Evolutionary conservation across 805 yeast species (phyloP).

Genomic region (Nakazawaea sp.): DNA sequence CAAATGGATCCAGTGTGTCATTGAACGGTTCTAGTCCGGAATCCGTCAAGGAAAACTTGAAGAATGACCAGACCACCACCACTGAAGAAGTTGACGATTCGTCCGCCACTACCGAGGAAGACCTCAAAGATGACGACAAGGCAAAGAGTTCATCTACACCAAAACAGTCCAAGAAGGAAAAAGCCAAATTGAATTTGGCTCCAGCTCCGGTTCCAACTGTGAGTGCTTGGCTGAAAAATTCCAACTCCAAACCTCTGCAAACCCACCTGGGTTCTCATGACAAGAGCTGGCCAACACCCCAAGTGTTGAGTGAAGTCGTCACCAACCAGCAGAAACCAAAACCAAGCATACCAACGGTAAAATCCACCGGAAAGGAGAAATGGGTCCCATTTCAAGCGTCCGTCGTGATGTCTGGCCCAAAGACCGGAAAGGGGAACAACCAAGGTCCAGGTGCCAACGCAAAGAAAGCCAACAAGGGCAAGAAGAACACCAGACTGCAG

Average conservation of each 20-base stretch:
- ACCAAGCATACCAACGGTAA: slow-evolving; percentile 14
- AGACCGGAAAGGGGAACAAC: slow-evolving; percentile 10
- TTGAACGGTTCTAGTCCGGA: slow-evolving; percentile 14
- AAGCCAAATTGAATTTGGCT: slow-evolving; percentile 31
- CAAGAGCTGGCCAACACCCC: slow-evolving; percentile 30
- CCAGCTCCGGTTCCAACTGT: slow-evolving; percentile 63
- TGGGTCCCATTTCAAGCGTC: slow-evolving; percentile 68
- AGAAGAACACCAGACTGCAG: slow-evolving; percentile 3
- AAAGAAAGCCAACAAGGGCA: slow-evolving; percentile 16
- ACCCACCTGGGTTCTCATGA: slow-evolving; percentile 16
- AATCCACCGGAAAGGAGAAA: slow-evolving; percentile 47
- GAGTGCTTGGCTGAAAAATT: slow-evolving; percentile 50
- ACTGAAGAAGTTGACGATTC: slow-evolving; percentile 11
- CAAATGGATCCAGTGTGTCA: slow-evolving; percentile 18
- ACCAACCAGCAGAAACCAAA: slow-evolving; percentile 16
- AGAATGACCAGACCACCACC: slow-evolving; percentile 18
- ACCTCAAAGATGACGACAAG: slow-evolving; percentile 2
- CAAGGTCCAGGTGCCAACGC: slow-evolving; percentile 11
- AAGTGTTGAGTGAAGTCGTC: slow-evolving; percentile 19
- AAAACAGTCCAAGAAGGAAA: slow-evolving; percentile 16
- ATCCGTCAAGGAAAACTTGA: slow-evolving; percentile 5
- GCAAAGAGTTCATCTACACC: neutral
- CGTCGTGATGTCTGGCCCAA: slow-evolving; percentile 34
- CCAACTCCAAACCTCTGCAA: slow-evolving; percentile 20
- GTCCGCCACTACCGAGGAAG: slow-evolving; percentile 10